Base-by-base conservation (phyloP, 805 yeast genomes). In the Priceomyces fermenticarens region DNA sequence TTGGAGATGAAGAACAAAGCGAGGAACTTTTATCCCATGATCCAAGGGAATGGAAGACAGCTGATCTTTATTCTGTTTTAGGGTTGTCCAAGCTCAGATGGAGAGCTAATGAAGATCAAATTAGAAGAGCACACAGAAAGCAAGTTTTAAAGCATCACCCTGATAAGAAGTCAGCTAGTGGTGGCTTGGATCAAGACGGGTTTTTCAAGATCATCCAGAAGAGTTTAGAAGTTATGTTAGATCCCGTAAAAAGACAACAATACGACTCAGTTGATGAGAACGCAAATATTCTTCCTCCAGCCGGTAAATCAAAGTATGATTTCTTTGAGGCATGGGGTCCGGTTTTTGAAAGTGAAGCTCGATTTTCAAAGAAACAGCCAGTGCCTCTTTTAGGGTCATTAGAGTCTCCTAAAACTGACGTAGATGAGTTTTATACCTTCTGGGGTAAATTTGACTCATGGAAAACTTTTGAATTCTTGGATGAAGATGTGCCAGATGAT, bases 401-500 rank as follows among this genome's bases (percentile, higher is more conserved):
- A 37, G 75, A 79, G 31, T 57, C 89, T 28, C 40, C 88, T 39
- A 87, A 87, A 73, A 81, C 77, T 42, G 93, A 87, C 46, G 96
- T 93, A 45, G 97, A 90, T 59, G 73, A 70, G 37, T 93, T 93
- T 74, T 93, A 93, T 77, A 73, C 78, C 48, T 89, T 88, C 78
- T 91, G 91, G 89, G 88, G 88, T 69, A 84, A 85, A 63, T 88
- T 93, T 53, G 98, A 93, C 66, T 91, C 98, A 14, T 93, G 99
- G 99, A 87, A 96, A 77, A 77, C 96, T 36, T 93, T 93, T 63
- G 99, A 93, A 73, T 93, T 90, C 74, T 80, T 89, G 66, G 99
- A 93, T 63, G 99, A 93, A 76, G 99, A 93, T 63, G 97, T 90
- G 59, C 99, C 99, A 54, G 99, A 93, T 74, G 99, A 93, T 71